Evolutionary conservation across 257 asterid species (phyloP).

Genomic region (Scutellaria baicalensis): DNA sequence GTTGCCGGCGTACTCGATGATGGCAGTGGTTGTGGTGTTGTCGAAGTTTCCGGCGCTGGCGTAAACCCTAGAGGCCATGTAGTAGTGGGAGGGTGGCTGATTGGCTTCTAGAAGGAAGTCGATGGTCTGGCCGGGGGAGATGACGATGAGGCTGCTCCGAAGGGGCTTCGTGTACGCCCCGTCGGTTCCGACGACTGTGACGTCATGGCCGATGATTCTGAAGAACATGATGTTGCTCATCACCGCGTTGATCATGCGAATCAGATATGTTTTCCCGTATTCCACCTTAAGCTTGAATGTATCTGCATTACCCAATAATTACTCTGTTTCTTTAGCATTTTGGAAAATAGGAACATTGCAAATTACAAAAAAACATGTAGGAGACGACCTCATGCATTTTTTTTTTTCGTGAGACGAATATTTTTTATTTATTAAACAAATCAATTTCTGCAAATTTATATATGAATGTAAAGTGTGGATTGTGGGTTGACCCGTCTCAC

Average conservation of each 20-base stretch:
- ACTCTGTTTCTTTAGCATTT: not conserved
- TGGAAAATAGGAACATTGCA: no score
- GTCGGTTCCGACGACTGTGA: slow-evolving; percentile 57
- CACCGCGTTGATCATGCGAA: slow-evolving; percentile 46
- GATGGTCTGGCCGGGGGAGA: slow-evolving; percentile 60
- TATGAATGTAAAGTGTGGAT: no score
- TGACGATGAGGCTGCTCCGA: slow-evolving; percentile 24
- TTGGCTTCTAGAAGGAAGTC: slow-evolving; percentile 45
- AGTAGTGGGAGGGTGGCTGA: slow-evolving; percentile 40
- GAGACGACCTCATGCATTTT: no score
- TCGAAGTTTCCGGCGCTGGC: slow-evolving; percentile 1
- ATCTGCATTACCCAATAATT: slow-evolving; percentile 18
- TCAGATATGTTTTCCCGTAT: slow-evolving; percentile 42
- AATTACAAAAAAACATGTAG: no score
- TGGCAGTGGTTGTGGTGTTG: slow-evolving; percentile 38
- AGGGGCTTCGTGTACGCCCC: slow-evolving; percentile 43
- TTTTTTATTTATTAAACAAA: no score
- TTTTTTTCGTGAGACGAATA: no score
- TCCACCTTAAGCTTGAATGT: slow-evolving; percentile 35
- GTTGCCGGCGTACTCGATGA: slow-evolving; percentile 30
- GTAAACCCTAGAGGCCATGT: slow-evolving; percentile 50
- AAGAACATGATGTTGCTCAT: slow-evolving; percentile 66
- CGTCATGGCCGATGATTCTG: slow-evolving; percentile 31
- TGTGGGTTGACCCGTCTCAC: no score
- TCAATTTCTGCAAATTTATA: no score